Evolutionary conservation across 1,139 yeast species (phyloP).

Genomic region (Meyerozyma sp.): DNA sequence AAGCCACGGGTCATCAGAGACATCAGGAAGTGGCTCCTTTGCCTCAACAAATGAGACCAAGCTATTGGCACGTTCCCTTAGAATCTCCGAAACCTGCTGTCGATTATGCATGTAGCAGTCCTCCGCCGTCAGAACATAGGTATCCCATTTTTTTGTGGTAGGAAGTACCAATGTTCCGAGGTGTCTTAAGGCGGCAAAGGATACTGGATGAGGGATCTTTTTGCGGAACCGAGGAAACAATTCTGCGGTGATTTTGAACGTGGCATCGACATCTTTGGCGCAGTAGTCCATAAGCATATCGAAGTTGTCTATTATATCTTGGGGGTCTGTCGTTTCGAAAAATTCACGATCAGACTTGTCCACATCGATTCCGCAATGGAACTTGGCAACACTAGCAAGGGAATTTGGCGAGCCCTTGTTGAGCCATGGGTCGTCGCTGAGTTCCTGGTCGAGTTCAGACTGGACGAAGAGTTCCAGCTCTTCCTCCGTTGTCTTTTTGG

Average conservation of each 20-base stretch:
- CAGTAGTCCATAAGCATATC: conserved; percentile 69
- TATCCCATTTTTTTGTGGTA: conserved; percentile 68
- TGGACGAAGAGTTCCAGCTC: conserved; percentile 10
- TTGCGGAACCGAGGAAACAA: conserved; percentile 64
- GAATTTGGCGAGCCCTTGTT: conserved; percentile 73
- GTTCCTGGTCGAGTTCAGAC: conserved; percentile 17
- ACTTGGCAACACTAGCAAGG: conserved; percentile 70
- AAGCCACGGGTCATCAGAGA: conserved; percentile 76
- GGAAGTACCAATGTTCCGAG: conserved; percentile 79
- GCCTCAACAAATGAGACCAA: conserved; percentile 37
- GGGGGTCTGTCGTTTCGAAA: conserved; percentile 53
- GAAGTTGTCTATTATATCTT: conserved; percentile 53
- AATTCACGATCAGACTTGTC: conserved; percentile 63
- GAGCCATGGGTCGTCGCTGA: conserved; percentile 70
- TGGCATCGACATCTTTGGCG: conserved; percentile 76
- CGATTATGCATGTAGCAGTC: conserved; percentile 55
- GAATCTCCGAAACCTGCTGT: conserved; percentile 49
- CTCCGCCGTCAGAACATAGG: conserved; percentile 70
- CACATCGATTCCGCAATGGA: conserved; percentile 70
- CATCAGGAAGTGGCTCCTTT: conserved; percentile 19
- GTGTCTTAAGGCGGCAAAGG: conserved; percentile 80
- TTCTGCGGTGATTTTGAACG: conserved; percentile 63
- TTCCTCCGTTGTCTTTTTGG: conserved; percentile 9
- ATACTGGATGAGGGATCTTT: conserved; percentile 89
- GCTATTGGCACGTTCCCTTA: conserved; percentile 56